A percentile compares a stretch with the other conserved stretches of the same genome.
Evolutionary conservation across 371 early-diverging fungal genomes (phyloP).

Genomic region (Mortierella sp.): DNA sequence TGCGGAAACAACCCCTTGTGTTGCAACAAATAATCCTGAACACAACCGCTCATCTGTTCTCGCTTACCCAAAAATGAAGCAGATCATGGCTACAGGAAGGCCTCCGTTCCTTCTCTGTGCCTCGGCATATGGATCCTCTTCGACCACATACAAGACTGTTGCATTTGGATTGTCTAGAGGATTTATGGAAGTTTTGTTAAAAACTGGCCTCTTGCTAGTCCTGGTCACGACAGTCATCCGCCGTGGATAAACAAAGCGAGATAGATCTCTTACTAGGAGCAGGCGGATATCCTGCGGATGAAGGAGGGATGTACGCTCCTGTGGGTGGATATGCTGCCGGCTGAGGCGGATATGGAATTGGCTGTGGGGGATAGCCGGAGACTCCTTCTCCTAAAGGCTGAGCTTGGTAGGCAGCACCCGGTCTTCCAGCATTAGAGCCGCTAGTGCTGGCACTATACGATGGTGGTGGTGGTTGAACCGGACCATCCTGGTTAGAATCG

Average conservation of each 20-base stretch:
- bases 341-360: neutral
- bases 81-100: slow-evolving; percentile 29
- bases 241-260: neutral
- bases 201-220: neutral
- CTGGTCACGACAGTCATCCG: neutral
- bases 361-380: no score
- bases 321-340: slow-evolving; percentile 7
- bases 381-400: slow-evolving; percentile 13
- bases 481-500: slow-evolving; percentile 19
- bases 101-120: neutral
- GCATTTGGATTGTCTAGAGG: neutral
- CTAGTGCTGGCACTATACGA: slow-evolving; percentile 9
- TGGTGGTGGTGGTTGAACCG: slow-evolving; percentile 20
- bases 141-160: slow-evolving; percentile 27
- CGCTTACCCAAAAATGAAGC: slow-evolving; percentile 30
- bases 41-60: neutral
- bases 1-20: neutral
- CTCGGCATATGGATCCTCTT: neutral
- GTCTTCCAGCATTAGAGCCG: neutral
- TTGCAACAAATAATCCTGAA: neutral
- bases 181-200: neutral
- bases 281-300: neutral
- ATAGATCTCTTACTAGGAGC: neutral
- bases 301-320: slow-evolving; percentile 8
- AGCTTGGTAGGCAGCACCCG: slow-evolving; percentile 13